Conservation (phyloP, 2,329 filamentous ascomycete genomes). For the Phoma sp. region DNA sequence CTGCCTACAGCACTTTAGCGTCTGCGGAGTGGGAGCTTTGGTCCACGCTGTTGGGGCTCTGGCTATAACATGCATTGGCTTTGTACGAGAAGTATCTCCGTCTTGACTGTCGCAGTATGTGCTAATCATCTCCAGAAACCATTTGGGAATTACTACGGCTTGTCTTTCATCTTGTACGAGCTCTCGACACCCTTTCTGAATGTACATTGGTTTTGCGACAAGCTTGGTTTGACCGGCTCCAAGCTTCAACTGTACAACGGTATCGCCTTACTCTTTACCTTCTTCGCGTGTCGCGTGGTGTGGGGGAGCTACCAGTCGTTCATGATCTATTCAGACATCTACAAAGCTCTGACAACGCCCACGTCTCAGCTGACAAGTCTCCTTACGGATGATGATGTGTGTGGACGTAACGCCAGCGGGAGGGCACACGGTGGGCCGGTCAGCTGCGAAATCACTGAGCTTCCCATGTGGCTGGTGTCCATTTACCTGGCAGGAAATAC, state of each 20-base stretch:
- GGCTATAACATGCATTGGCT: constrained; percentile 76
- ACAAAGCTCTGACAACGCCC: constrained; percentile 49
- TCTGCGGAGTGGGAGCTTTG: constrained; percentile 76
- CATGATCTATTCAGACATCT: constrained; percentile 70
- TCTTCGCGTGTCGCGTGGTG: constrained; percentile 76
- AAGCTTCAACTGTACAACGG: constrained; percentile 78
- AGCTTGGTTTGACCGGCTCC: constrained; percentile 78
- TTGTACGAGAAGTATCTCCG: constrained; percentile 62
- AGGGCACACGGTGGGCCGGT: constrained; percentile 20
- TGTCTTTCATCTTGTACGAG: constrained; percentile 84
- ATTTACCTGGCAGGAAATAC: constrained; percentile 75
- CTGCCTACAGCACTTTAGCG: constrained; percentile 68
- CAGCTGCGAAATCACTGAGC: constrained; percentile 31
- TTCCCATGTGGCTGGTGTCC: constrained; percentile 72
- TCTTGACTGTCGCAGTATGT: no score
- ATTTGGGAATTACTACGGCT: constrained; percentile 82
- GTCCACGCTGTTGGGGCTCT: constrained; percentile 77
- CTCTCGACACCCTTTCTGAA: constrained; percentile 84
- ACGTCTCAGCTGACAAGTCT: constrained; percentile 22
- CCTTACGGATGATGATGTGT: constrained; percentile 47
- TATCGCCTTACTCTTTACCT: constrained; percentile 70
- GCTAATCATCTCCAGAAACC: constrained; percentile 64
- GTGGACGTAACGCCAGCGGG: constrained; percentile 53
- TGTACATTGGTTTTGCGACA: constrained; percentile 90
- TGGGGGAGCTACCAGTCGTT: constrained; percentile 76